phyloP scores from a whole-genome alignment of 2,329 filamentous ascomycete genomes.

The Colletotrichum sansevieriae region DNA sequence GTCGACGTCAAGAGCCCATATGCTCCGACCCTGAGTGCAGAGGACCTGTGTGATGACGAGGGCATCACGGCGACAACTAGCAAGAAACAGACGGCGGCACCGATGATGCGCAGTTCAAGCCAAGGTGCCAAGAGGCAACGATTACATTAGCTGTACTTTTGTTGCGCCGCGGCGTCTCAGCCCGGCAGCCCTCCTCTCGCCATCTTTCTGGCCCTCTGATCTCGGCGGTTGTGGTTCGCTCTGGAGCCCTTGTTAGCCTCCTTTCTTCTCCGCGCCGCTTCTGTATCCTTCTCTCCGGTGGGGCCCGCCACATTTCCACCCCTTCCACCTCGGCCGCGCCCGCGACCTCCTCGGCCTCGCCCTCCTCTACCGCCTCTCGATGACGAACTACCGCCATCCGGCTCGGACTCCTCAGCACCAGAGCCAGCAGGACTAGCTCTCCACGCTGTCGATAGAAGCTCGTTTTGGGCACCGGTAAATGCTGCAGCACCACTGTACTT shows the following conservation, averaged over 20 bases:
- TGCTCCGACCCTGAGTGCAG: conserved; percentile 51
- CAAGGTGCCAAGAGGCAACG: conserved; percentile 46
- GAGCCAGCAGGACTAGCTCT: conserved; percentile 64
- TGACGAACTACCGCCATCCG: conserved; percentile 56
- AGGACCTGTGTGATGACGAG: conserved; percentile 50
- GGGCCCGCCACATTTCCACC: conserved; percentile 74
- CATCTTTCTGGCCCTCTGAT: conserved; percentile 76
- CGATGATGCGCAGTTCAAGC: conserved; percentile 42
- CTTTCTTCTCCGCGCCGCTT: conserved; percentile 79
- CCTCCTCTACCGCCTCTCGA: conserved; percentile 61
- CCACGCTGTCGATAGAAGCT: conserved; percentile 77
- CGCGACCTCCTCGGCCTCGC: conserved; percentile 59
- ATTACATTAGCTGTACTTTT: conserved; percentile 40
- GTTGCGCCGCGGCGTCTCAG: conserved; percentile 34
- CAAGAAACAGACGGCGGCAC: conserved; percentile 19
- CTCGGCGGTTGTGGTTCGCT: conserved; percentile 88
- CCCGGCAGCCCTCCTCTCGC: conserved; percentile 61
- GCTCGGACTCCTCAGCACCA: conserved; percentile 69
- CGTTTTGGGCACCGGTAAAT: conserved; percentile 75
- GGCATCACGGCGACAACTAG: neutral
- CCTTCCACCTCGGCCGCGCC: conserved; percentile 61
- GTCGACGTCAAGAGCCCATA: conserved; percentile 56
- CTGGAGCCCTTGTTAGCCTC: conserved; percentile 85
- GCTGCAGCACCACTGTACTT: conserved; percentile 66
- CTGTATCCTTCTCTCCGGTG: conserved; percentile 77